A percentile compares a stretch with the other conserved stretches of the same genome.
Conservation (phyloP, 2,329 filamentous ascomycete genomes). For the Paraphaeosphaeria sporulosa region DNA sequence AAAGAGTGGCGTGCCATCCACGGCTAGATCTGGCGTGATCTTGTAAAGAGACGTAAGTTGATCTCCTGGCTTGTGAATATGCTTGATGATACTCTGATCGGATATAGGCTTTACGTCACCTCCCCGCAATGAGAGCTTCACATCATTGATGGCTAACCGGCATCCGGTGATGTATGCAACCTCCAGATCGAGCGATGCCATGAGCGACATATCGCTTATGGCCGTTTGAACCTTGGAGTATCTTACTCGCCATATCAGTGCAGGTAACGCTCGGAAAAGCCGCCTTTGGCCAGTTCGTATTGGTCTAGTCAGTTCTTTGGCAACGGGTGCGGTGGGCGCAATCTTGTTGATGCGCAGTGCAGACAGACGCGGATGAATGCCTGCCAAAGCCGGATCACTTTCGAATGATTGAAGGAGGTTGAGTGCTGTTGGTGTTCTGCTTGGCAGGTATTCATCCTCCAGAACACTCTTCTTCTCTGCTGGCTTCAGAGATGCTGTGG, state of each 20-base stretch:
- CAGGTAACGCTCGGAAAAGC: constrained; percentile 70
- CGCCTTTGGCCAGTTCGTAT: constrained; percentile 70
- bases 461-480: constrained; percentile 53
- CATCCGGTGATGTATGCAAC: constrained; percentile 75
- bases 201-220: constrained; percentile 59
- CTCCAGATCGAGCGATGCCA: constrained; percentile 77
- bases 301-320: constrained; percentile 68
- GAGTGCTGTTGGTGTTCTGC: constrained; percentile 71
- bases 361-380: constrained; percentile 72
- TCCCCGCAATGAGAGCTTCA: constrained; percentile 65
- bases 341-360: constrained; percentile 78
- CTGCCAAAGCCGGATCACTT: constrained; percentile 68
- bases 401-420: constrained; percentile 81
- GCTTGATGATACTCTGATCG: constrained; percentile 58
- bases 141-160: constrained; percentile 67
- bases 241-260: constrained; percentile 74
- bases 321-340: constrained; percentile 68
- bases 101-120: constrained; percentile 64
- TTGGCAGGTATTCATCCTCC: constrained; percentile 71
- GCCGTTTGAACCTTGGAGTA: constrained; percentile 72
- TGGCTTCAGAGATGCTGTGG: constrained; percentile 63
- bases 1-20: constrained; percentile 59
- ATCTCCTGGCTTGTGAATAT: constrained; percentile 73
- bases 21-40: constrained; percentile 55
- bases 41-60: constrained; percentile 79